Evolutionary conservation across 495 filamentous ascomycete species (phyloP).

Genomic region (Annulohypoxylon maeteangense): DNA sequence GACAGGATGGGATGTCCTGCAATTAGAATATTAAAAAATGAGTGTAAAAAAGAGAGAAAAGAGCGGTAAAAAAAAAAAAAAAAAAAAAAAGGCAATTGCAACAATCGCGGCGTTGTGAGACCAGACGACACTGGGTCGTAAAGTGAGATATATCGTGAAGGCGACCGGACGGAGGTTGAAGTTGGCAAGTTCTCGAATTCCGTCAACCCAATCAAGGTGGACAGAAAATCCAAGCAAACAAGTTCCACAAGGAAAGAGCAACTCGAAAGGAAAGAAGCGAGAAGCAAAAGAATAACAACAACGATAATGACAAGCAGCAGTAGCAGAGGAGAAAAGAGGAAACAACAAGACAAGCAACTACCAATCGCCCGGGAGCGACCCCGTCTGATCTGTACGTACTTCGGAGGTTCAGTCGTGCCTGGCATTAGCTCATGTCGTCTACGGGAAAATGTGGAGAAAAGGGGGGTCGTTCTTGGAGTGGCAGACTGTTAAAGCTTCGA

Average conservation of each 20-base stretch:
- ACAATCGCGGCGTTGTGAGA: constrained; percentile 25
- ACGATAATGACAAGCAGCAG: neutral
- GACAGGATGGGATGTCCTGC: constrained; percentile 38
- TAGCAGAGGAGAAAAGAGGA: constrained; percentile 10
- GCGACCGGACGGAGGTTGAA: constrained; percentile 25
- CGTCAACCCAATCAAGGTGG: constrained; percentile 26
- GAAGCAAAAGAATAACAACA: constrained; percentile 4
- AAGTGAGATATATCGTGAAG: constrained; percentile 34
- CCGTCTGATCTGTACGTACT: constrained; percentile 16
- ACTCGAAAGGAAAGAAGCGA: constrained; percentile 22
- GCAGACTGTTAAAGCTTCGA: constrained; percentile 19
- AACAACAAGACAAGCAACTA: constrained; percentile 9
- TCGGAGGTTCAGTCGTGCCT: constrained; percentile 34
- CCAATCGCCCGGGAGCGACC: constrained; percentile 20
- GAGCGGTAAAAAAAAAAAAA: constrained; percentile 37
- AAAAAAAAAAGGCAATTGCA: constrained; percentile 28
- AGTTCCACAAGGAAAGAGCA: constrained; percentile 22
- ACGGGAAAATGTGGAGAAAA: constrained; percentile 37
- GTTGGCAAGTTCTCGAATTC: constrained; percentile 15
- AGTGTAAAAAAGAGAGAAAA: constrained; percentile 39
- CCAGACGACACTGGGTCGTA: constrained; percentile 41
- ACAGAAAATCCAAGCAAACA: constrained; percentile 22
- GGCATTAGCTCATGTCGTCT: constrained; percentile 41
- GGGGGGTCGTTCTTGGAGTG: constrained; percentile 22
- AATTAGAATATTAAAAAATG: constrained; percentile 30